Percentiles rank a stretch among this genome's conserved stretches.
phyloP scores from a whole-genome alignment of 1,139 yeast genomes.

The Hansenula lynferdii region DNA sequence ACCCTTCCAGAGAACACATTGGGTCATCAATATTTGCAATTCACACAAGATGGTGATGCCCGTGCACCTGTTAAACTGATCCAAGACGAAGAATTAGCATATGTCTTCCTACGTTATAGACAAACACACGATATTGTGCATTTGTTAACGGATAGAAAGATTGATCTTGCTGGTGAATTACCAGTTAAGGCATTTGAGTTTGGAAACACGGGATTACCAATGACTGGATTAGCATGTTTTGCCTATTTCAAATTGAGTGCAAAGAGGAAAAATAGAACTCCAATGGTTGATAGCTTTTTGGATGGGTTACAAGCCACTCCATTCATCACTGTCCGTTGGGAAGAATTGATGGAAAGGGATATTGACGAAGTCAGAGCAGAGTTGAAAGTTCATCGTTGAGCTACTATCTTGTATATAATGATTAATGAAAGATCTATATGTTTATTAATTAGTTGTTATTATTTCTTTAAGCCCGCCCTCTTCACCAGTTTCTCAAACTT shows the following conservation, averaged over 20 bases:
- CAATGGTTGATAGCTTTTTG: conserved; percentile 59
- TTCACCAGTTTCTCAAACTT: background rate
- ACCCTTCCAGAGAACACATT: conserved; percentile 64
- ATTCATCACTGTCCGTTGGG: conserved; percentile 92
- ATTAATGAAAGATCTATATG: no score
- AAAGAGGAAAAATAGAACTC: conserved; percentile 37
- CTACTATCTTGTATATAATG: no score
- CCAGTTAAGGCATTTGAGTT: conserved; percentile 91
- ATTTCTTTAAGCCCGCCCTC: no score
- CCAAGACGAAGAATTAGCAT: conserved; percentile 88
- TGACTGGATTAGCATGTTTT: conserved; percentile 86
- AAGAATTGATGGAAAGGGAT: conserved; percentile 68
- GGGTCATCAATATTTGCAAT: conserved; percentile 76
- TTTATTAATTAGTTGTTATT: no score
- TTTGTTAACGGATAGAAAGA: conserved; percentile 85
- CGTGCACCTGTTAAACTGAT: conserved; percentile 83
- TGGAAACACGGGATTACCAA: conserved; percentile 89
- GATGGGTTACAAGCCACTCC: conserved; percentile 75
- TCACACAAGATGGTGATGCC: conserved; percentile 92
- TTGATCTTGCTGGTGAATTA: conserved; percentile 91
- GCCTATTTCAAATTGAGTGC: conserved; percentile 75
- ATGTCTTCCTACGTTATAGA: conserved; percentile 85
- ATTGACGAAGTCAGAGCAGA: conserved; percentile 68
- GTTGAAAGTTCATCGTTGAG: conserved; percentile 32
- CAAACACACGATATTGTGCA: conserved; percentile 98